phyloP scores from a whole-genome alignment of 164 flowering plant genomes.

The grape (Vitis vinifera) region ASM3070453v1 NC_081811.1:24200001-24200500 shows the following conservation, averaged over 20 bases:
- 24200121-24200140: neutral
- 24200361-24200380: too few species aligned
- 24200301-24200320: slow-evolving; percentile 15
- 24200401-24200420: slow-evolving; percentile 48
- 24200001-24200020: too few species aligned
- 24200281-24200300: slow-evolving; percentile 5
- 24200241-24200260: slow-evolving; percentile 5
- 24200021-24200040: slow-evolving; percentile 45
- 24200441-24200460: slow-evolving; percentile 61
- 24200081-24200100: slow-evolving; percentile 28
- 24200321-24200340: slow-evolving; percentile 8
- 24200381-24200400: neutral
- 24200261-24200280: slow-evolving; percentile 5
- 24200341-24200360: slow-evolving; percentile 1
- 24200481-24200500: slow-evolving; percentile 62
- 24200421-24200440: slow-evolving; percentile 48
- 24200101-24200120: slow-evolving; percentile 18
- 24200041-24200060: slow-evolving; percentile 13
- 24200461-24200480: slow-evolving; percentile 58
- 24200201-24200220: slow-evolving; percentile 4
- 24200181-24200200: slow-evolving; percentile 6
- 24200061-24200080: slow-evolving; percentile 27
- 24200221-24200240: slow-evolving; percentile 1
- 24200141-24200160: slow-evolving; percentile 5
- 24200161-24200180: neutral